These are phyloP conservation scores for Termitomyces sp. DNA, from an alignment of 768 basidiomycete genomes.

Conservation along the genomic window DNA sequence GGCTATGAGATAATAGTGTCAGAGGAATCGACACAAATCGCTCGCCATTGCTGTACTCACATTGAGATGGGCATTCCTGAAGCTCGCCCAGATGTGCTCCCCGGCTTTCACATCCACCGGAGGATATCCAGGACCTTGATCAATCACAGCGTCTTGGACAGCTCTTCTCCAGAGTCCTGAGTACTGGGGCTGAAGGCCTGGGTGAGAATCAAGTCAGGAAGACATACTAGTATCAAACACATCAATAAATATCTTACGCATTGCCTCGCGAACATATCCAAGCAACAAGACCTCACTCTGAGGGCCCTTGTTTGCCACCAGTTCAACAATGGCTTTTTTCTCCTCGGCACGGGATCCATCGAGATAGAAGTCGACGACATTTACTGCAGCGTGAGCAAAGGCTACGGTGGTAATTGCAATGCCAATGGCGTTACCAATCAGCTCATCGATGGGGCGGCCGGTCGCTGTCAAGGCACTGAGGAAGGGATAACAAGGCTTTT, in stretches of 20 bases:
- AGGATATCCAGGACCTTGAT: slow-evolving; percentile 28
- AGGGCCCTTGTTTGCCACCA: slow-evolving; percentile 26
- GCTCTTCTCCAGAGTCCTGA: slow-evolving; percentile 35
- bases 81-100: slow-evolving; percentile 34
- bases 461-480: slow-evolving; percentile 29
- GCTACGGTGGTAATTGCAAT: slow-evolving; percentile 44
- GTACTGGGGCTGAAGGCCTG: slow-evolving; percentile 36
- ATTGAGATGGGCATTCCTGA: slow-evolving; percentile 40
- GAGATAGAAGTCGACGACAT: slow-evolving; percentile 51
- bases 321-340: slow-evolving; percentile 29
- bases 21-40: not conserved
- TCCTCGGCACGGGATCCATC: slow-evolving; percentile 34
- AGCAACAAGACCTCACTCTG: slow-evolving; percentile 29
- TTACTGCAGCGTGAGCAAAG: slow-evolving; percentile 40
- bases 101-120: slow-evolving; percentile 32
- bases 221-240: not conserved
- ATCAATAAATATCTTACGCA: slow-evolving; percentile 26
- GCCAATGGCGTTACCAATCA: slow-evolving; percentile 40
- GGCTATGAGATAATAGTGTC: slow-evolving; percentile 21
- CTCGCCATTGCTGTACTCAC: slow-evolving; percentile 16
- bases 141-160: slow-evolving; percentile 26
- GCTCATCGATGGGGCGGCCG: slow-evolving; percentile 33
- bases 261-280: slow-evolving; percentile 48
- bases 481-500: slow-evolving; percentile 35
- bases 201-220: not conserved